phyloP scores from a whole-genome alignment of 148 eudicot species.

The Amaranthus palmeri region DNA sequence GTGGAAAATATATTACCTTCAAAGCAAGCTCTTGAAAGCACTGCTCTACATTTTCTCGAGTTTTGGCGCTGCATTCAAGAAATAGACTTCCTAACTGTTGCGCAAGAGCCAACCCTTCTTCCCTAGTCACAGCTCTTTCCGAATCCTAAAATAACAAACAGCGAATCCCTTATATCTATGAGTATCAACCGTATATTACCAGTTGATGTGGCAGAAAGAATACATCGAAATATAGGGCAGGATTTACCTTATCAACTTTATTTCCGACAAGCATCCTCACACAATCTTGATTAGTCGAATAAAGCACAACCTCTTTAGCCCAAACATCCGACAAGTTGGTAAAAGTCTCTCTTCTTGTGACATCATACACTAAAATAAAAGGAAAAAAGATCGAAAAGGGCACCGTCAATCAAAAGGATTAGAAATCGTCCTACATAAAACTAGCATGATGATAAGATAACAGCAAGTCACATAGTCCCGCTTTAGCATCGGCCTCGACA shows the following conservation, averaged over 20 bases:
- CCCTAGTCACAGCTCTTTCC: slow-evolving; percentile 79
- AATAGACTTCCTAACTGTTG: slow-evolving; percentile 75
- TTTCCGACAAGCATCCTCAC: slow-evolving; percentile 98
- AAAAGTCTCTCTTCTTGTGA: slow-evolving; percentile 85
- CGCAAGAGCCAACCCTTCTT: slow-evolving; percentile 88
- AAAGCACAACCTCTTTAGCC: slow-evolving; percentile 91
- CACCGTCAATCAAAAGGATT: not conserved
- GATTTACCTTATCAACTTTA: slow-evolving; percentile 85
- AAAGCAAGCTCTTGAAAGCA: slow-evolving; percentile 90
- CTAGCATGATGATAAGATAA: not conserved
- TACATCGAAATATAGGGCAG: slow-evolving; percentile 7
- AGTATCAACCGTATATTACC: not conserved
- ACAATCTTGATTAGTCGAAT: slow-evolving; percentile 81
- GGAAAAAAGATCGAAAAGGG: not conserved
- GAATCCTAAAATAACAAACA: slow-evolving; percentile 54
- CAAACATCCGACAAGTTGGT: slow-evolving; percentile 88
- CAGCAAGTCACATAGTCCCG: not conserved
- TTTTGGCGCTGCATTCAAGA: slow-evolving; percentile 89
- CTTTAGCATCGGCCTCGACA: not conserved
- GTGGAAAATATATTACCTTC: slow-evolving; percentile 44
- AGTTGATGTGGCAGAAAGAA: not conserved
- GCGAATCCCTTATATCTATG: not conserved
- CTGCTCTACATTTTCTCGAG: slow-evolving; percentile 82
- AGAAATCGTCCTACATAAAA: not conserved
- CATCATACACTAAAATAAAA: slow-evolving; percentile 68